Conservation (phyloP, 2,329 filamentous ascomycete species). For the Lecanoromycetidae sp. region DNA sequence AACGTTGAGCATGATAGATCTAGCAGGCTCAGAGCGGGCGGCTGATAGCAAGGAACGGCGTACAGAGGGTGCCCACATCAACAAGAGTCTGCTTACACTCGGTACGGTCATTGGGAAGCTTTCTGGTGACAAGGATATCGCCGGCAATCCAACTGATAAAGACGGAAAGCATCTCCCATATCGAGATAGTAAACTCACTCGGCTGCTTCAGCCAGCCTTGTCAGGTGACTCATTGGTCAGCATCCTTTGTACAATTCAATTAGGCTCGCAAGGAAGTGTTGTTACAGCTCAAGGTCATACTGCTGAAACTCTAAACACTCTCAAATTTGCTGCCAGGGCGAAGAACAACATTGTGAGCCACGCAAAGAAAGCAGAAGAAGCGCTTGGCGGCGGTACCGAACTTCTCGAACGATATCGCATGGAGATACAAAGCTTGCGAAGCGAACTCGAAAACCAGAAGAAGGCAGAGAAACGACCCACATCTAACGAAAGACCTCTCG, state of each 20-base stretch:
- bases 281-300: constrained; percentile 64
- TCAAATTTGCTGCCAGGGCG: constrained; percentile 91
- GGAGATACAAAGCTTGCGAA: constrained; percentile 73
- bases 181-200: constrained; percentile 91
- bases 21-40: constrained; percentile 91
- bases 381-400: constrained; percentile 66
- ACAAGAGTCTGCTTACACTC: constrained; percentile 89
- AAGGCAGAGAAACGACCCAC: constrained; percentile 43
- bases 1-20: constrained; percentile 86
- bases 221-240: constrained; percentile 91
- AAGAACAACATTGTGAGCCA: constrained; percentile 98
- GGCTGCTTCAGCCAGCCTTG: constrained; percentile 79
- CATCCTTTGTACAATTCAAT: constrained; percentile 92
- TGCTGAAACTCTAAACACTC: constrained; percentile 81
- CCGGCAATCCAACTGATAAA: constrained; percentile 59
- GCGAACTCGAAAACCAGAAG: constrained; percentile 71
- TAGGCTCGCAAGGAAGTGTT: constrained; percentile 61
- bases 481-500: constrained; percentile 33
- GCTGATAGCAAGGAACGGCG: constrained; percentile 90
- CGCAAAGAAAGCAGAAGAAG: constrained; percentile 88
- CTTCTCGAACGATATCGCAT: constrained; percentile 85
- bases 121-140: constrained; percentile 79
- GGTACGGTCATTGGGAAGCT: constrained; percentile 89
- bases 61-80: constrained; percentile 93
- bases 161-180: constrained; percentile 91